Evolutionary conservation across 345 rosid species (phyloP).

Genomic region (Citrus australasica): DNA sequence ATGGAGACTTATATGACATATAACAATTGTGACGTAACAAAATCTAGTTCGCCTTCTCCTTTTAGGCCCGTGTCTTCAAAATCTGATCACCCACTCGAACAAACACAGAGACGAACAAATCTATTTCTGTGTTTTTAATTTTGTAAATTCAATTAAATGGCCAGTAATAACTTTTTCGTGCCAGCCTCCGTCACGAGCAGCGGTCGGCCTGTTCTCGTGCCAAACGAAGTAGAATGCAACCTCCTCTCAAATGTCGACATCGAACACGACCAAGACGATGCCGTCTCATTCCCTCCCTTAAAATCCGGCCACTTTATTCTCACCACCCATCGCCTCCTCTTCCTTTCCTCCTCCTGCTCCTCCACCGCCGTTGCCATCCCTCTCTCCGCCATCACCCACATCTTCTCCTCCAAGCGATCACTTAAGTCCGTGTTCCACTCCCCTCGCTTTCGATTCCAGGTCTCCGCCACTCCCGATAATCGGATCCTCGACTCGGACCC

Average conservation of each 20-base stretch:
- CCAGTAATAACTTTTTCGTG: conserved; percentile 18
- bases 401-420: conserved; percentile 63
- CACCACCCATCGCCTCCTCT: conserved; percentile 87
- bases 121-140: too few species aligned
- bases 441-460: conserved; percentile 79
- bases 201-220: conserved; percentile 77
- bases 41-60: not conserved
- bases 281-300: conserved; percentile 37
- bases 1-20: not conserved
- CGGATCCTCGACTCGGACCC: conserved; percentile 18
- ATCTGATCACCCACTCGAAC: not conserved
- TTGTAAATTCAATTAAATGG: not conserved
- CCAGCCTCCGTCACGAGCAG: conserved; percentile 51
- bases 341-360: conserved; percentile 41
- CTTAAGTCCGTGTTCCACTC: conserved; percentile 79
- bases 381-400: conserved; percentile 45
- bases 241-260: conserved; percentile 78
- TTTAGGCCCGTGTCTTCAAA: too few species aligned
- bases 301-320: conserved; percentile 65
- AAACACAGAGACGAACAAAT: not conserved
- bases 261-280: conserved; percentile 58
- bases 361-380: conserved; percentile 37
- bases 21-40: not conserved
- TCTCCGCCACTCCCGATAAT: conserved; percentile 28
- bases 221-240: conserved; percentile 67